Conservation (phyloP, 306 rosid genomes). For the Quercus robur region DNA sequence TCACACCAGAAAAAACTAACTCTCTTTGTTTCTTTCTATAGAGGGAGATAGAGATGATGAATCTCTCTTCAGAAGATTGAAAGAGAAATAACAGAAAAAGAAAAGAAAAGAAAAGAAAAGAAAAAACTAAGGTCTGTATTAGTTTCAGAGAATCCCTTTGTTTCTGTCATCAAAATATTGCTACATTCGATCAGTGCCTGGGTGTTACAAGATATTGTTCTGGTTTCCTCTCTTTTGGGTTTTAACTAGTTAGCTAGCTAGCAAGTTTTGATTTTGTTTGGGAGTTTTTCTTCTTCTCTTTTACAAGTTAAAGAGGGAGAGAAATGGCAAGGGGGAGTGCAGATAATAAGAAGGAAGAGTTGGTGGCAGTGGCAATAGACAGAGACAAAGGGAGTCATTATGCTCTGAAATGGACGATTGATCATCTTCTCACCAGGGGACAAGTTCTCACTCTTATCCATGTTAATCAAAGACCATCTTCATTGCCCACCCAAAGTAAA, state of each 20-base stretch:
- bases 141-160: neutral
- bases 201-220: no score
- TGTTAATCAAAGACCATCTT: slow-evolving; percentile 45
- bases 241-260: neutral
- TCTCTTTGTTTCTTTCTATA: neutral
- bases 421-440: slow-evolving; percentile 65
- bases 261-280: neutral
- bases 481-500: slow-evolving; percentile 44
- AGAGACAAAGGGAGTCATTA: slow-evolving; percentile 67
- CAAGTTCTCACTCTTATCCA: slow-evolving; percentile 61
- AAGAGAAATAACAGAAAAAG: neutral
- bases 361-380: slow-evolving; percentile 76
- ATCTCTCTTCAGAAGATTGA: neutral
- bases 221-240: neutral
- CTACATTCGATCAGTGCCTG: neutral
- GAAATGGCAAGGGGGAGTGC: slow-evolving; percentile 36
- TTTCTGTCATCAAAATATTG: neutral
- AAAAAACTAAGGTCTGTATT: neutral
- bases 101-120: no score
- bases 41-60: neutral
- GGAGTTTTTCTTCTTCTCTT: neutral
- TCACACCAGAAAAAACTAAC: neutral
- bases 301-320: neutral
- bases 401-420: slow-evolving; percentile 85
- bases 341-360: slow-evolving; percentile 39